Evolutionary conservation across 441 rosid species (phyloP).

Genomic region (Brassica hybrid): DNA sequence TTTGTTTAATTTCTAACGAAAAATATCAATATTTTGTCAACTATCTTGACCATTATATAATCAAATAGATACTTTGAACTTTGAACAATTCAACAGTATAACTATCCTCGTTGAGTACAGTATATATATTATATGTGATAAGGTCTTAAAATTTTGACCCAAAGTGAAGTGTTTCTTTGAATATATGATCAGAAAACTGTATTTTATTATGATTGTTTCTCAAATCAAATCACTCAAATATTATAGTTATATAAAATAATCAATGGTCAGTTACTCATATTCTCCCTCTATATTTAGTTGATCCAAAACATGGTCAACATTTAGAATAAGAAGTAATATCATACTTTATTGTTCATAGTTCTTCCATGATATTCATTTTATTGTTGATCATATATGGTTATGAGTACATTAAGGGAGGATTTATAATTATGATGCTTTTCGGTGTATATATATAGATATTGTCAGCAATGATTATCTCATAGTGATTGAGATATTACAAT

Average conservation of each 20-base stretch:
- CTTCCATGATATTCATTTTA: background rate
- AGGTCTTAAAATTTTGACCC: background rate
- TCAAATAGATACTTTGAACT: conserved; percentile 12
- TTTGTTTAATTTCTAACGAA: background rate
- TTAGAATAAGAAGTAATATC: background rate
- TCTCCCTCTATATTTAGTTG: background rate
- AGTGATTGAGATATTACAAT: background rate
- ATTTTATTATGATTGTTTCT: background rate
- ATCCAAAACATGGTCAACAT: background rate
- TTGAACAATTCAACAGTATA: background rate
- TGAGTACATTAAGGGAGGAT: background rate
- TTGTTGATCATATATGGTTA: no score
- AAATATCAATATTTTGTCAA: conserved; percentile 4
- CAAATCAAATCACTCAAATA: background rate
- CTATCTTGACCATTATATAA: conserved; percentile 14
- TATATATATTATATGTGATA: background rate
- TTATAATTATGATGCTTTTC: background rate
- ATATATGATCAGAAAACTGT: background rate
- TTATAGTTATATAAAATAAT: background rate
- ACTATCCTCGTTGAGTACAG: background rate
- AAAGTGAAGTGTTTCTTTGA: background rate
- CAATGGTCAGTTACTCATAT: background rate
- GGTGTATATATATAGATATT: background rate
- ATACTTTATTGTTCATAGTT: background rate
- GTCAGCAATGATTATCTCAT: background rate